Percentiles rank a stretch among this genome's conserved stretches.
phyloP scores from a whole-genome alignment of 2,329 filamentous ascomycete genomes.

The Penicillium sp. region DNA sequence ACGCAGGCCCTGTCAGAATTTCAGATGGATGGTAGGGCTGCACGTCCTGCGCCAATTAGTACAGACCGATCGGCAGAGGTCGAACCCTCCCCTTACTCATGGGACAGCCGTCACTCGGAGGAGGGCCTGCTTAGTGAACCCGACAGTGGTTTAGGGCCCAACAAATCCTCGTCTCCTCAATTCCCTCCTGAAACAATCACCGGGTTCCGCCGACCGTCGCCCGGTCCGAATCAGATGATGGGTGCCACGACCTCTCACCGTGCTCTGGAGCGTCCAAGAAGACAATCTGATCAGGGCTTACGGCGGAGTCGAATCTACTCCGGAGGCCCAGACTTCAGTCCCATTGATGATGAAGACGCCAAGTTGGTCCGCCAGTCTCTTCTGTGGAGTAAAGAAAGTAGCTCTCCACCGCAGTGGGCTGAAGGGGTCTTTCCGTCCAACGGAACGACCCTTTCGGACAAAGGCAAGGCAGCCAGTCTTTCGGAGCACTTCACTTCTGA shows the following conservation, averaged over 20 bases:
- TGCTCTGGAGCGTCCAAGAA: slow-evolving; percentile 28
- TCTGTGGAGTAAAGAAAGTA: slow-evolving; percentile 26
- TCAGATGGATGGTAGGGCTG: slow-evolving; percentile 25
- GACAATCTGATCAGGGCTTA: slow-evolving; percentile 25
- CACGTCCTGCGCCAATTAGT: slow-evolving; percentile 44
- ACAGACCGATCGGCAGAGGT: slow-evolving; percentile 45
- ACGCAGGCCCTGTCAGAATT: slow-evolving; percentile 16
- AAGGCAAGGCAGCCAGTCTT: slow-evolving; percentile 14
- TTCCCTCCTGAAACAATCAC: slow-evolving; percentile 14
- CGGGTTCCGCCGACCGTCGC: slow-evolving; percentile 20
- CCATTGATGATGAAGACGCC: slow-evolving; percentile 42
- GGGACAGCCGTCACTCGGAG: slow-evolving; percentile 51
- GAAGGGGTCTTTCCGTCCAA: slow-evolving; percentile 24
- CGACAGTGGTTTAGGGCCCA: slow-evolving; percentile 24
- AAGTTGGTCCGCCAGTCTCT: slow-evolving; percentile 38
- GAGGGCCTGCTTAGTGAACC: slow-evolving; percentile 48
- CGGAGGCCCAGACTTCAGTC: slow-evolving; percentile 23
- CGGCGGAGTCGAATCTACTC: slow-evolving; percentile 34
- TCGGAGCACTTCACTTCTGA: slow-evolving; percentile 12
- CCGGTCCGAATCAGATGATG: slow-evolving; percentile 24
- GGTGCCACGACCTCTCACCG: slow-evolving; percentile 33
- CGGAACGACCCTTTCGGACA: slow-evolving; percentile 29
- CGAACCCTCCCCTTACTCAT: slow-evolving; percentile 52
- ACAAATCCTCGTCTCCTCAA: slow-evolving; percentile 10
- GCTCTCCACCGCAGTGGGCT: slow-evolving; percentile 24